These are phyloP conservation scores for Populus davidiana DNA, from an alignment of 345 rosid species.

Conservation along the genomic window DNA sequence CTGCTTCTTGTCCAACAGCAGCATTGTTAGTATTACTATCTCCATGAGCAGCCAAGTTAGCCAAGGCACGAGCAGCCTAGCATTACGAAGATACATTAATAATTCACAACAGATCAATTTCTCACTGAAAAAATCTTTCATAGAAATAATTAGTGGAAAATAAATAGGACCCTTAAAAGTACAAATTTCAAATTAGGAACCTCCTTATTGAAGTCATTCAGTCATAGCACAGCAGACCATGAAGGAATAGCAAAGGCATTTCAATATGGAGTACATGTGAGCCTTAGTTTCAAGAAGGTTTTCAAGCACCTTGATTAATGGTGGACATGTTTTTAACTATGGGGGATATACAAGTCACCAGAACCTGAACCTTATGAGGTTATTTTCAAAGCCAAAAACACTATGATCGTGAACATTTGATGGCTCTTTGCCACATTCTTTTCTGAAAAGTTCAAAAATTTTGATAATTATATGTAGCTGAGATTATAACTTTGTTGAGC, in stretches of 20 bases:
- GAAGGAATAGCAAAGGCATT: background rate
- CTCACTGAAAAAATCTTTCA: background rate
- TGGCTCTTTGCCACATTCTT: slow-evolving; percentile 1
- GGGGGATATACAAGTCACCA: background rate
- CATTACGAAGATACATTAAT: background rate
- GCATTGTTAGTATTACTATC: slow-evolving; percentile 35
- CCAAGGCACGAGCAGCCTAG: slow-evolving; percentile 39
- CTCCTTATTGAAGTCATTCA: background rate
- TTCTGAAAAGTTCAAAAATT: background rate
- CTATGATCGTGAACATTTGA: background rate
- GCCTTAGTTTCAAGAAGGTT: background rate
- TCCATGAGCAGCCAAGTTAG: slow-evolving; percentile 46
- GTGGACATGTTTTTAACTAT: background rate
- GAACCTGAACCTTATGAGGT: background rate
- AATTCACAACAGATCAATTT: background rate
- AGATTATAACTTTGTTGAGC: background rate
- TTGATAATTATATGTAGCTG: background rate
- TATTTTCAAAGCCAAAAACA: background rate
- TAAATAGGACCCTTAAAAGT: background rate
- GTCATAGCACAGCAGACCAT: background rate
- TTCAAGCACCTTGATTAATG: background rate
- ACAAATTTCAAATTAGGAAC: background rate
- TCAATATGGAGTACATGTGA: background rate
- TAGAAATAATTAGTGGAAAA: background rate
- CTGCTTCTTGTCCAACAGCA: slow-evolving; percentile 37